These are phyloP conservation scores for Tetrapisispora nanseiensis DNA, from an alignment of 805 yeast species.

Conservation along the genomic window DNA sequence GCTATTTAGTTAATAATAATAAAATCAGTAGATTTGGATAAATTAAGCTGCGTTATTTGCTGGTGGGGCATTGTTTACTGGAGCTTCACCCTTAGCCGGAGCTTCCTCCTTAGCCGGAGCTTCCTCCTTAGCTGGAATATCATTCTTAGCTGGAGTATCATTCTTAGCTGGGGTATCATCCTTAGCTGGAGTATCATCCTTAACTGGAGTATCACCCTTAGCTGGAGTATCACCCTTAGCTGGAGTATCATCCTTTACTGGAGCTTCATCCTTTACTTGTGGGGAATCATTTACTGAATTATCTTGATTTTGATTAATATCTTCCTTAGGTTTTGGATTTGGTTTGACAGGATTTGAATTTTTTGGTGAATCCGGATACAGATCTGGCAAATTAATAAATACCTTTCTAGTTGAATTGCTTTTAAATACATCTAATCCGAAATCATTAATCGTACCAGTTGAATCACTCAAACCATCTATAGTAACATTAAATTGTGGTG, in stretches of 20 bases:
- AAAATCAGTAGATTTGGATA: too few species aligned
- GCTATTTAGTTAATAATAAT: too few species aligned
- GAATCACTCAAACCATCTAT: background rate
- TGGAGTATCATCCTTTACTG: background rate
- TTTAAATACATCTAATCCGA: conserved; percentile 16
- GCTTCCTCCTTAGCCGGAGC: background rate
- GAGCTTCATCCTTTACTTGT: background rate
- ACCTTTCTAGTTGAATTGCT: conserved; percentile 52
- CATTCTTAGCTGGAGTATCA: background rate
- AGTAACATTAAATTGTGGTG: background rate
- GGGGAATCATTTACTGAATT: background rate
- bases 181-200: background rate
- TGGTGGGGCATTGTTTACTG: background rate
- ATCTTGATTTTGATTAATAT: background rate
- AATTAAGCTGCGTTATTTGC: background rate
- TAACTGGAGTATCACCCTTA: background rate
- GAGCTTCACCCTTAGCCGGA: background rate
- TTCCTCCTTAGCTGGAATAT: background rate
- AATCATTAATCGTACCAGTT: background rate
- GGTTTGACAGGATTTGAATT: background rate
- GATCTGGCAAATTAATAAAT: conserved; percentile 45
- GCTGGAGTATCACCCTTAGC: background rate
- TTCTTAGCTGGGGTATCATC: background rate
- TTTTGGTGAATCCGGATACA: background rate
- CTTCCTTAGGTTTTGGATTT: background rate